A percentile compares a stretch with the other conserved stretches of the same genome.
phyloP scores from a whole-genome alignment of 2,329 filamentous ascomycete species.

The Pseudovirgaria hyperparasitica region DNA sequence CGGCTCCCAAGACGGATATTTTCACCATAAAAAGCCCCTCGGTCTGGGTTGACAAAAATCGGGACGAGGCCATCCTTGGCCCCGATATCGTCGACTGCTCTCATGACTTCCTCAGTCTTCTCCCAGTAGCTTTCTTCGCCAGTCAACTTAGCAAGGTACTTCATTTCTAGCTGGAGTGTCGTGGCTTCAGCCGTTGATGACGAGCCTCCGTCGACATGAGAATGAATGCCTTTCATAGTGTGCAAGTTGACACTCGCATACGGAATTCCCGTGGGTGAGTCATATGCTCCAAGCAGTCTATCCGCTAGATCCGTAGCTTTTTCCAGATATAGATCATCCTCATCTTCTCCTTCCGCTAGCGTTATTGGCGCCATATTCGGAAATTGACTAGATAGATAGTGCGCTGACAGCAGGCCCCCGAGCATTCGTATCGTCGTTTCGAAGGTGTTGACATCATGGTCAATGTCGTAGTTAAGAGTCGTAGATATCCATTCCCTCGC shows the following conservation, averaged over 20 bases:
- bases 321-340: constrained; percentile 88
- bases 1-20: constrained; percentile 89
- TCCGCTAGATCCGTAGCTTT: constrained; percentile 91
- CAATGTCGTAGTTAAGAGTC: constrained; percentile 71
- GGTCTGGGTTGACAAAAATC: constrained; percentile 75
- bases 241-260: constrained; percentile 84
- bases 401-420: constrained; percentile 80
- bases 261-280: constrained; percentile 74
- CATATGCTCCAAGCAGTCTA: constrained; percentile 74
- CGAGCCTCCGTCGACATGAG: constrained; percentile 74
- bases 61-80: constrained; percentile 73
- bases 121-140: constrained; percentile 91
- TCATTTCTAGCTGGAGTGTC: constrained; percentile 88
- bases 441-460: constrained; percentile 94
- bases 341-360: constrained; percentile 57
- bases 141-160: constrained; percentile 89
- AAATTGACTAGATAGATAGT: constrained; percentile 81
- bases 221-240: constrained; percentile 60
- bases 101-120: constrained; percentile 79
- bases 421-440: constrained; percentile 98
- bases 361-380: constrained; percentile 64
- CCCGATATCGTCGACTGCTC: constrained; percentile 75
- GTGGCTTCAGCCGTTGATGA: constrained; percentile 92
- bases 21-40: constrained; percentile 63
- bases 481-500: constrained; percentile 82